Evolutionary conservation across 140 eudicot species (phyloP), one percentile per base, ranked within the genome.

Genomic region (Bidens hawaiensis): DNA sequence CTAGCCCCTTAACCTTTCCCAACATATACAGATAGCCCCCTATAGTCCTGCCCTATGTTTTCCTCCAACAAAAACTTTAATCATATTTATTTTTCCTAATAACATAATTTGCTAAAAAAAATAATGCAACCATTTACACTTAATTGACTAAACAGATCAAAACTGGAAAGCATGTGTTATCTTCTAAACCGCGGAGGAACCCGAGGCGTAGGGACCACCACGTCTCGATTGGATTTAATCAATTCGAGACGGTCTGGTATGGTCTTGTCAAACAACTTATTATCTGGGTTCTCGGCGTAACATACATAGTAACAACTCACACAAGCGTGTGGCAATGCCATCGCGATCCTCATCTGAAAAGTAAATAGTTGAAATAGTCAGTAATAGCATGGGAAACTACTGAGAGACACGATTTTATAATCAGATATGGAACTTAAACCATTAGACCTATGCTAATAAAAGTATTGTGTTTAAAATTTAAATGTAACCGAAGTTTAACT

Each of bases 291-390:
- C 80, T 91, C 98, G 0, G 98, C 98, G 26, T 91, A 91, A 71
- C 98, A 91, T 0, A 91, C 98, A 23, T 84, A 91, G 82, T 84
- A 91, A 72, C 98, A 84, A 68, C 85, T 80, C 70, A 91, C 98
- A 74, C 98, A 91, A 4, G 98, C 98, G 21, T 91, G 98, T 27
- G 98, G 98, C 68, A 91, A 34, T 54, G 98, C 95, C 98, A 91
- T 91, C 30, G 98, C 94, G 43, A 91, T 91, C 83, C 98, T 78
- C 6, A 96, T 91, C 98, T 91, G 88, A 4, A 67, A 72, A 38
- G 36, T 24, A 2, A 47, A 60, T 21, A 56, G 24, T 11, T 12
- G 19, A 13, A 25, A 6, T 12, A 11, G 13, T 65, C 16, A 64
- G 65, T 64, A 45, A 11, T 9, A 22, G 4, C 54, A 17, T 22